Conservation (phyloP, 768 basidiomycete species). For the Leccinum variicolor region DNA sequence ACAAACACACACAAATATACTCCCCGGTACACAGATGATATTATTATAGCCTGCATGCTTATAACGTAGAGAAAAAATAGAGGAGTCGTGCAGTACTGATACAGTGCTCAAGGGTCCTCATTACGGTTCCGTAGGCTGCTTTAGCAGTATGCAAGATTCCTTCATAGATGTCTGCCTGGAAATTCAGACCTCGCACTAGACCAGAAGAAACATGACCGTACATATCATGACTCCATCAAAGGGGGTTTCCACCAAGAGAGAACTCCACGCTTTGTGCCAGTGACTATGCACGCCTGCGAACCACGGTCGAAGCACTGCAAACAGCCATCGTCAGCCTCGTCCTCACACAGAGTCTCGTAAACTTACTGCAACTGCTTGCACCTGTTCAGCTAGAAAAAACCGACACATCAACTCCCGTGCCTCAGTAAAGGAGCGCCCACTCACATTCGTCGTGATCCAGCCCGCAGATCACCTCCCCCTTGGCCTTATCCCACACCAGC, state of each 20-base stretch:
- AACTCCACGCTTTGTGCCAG: conserved; percentile 53
- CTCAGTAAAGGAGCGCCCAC: conserved; percentile 9
- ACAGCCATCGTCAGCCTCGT: conserved; percentile 25
- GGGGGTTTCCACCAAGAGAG: conserved; percentile 55
- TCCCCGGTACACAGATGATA: conserved; percentile 8
- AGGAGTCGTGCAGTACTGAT: conserved; percentile 29
- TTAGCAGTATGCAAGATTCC: conserved; percentile 32
- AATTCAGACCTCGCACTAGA: conserved; percentile 10
- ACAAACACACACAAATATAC: conserved; percentile 30
- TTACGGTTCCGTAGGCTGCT: conserved; percentile 22
- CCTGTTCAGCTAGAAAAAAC: conserved; percentile 26
- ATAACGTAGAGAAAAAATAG: conserved; percentile 16
- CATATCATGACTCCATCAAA: conserved; percentile 27
- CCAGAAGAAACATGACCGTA: conserved; percentile 8
- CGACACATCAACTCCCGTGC: conserved; percentile 6
- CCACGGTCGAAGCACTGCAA: conserved; percentile 47
- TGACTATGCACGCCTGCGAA: conserved; percentile 40
- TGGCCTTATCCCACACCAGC: conserved; percentile 60
- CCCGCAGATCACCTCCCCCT: conserved; percentile 52
- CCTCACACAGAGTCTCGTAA: background rate
- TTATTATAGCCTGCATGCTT: conserved; percentile 21
- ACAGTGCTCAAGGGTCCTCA: conserved; percentile 29
- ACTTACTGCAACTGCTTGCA: conserved; percentile 36
- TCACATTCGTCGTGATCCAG: conserved; percentile 59
- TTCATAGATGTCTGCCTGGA: conserved; percentile 13